A percentile compares a stretch with the other conserved stretches of the same genome.
Conservation (phyloP, 108 stramenopile species). For the Cyclotella cryptica region DNA sequence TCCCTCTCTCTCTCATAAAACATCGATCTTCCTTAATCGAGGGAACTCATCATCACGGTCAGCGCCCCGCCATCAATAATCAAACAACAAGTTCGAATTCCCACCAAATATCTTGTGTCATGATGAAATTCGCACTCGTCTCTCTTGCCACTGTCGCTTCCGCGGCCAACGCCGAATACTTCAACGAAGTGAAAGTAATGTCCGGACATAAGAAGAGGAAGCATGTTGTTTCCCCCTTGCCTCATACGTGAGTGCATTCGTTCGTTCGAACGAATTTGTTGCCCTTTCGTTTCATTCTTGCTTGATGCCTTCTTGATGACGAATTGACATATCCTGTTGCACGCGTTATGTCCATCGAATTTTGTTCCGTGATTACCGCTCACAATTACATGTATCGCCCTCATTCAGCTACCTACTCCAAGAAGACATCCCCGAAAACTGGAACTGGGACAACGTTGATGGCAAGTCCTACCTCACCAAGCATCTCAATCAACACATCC, state of each 20-base stretch:
- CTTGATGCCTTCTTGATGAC: background rate
- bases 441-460: slow-evolving; percentile 81
- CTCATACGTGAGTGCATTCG: slow-evolving; percentile 48
- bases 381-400: background rate
- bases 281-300: background rate
- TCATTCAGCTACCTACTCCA: slow-evolving; percentile 32
- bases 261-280: background rate
- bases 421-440: slow-evolving; percentile 49
- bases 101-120: too few relatives aligned
- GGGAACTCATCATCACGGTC: background rate
- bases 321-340: background rate
- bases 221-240: slow-evolving; percentile 40
- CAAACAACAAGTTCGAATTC: too few relatives aligned
- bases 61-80: too few relatives aligned
- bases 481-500: slow-evolving; percentile 93
- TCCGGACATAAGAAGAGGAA: slow-evolving; percentile 43
- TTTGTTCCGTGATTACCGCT: too few relatives aligned
- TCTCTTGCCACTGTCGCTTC: slow-evolving; percentile 22
- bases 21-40: too few relatives aligned
- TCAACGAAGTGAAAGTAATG: slow-evolving; percentile 50
- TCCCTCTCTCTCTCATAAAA: too few relatives aligned
- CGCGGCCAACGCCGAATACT: slow-evolving; percentile 20
- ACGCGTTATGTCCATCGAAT: too few relatives aligned
- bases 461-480: slow-evolving; percentile 83
- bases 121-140: slow-evolving; percentile 25